Evolutionary conservation across 768 basidiomycete genomes (phyloP), one percentile per base, ranked within the genome.

Genomic region (Pulveroboletus sp.): DNA sequence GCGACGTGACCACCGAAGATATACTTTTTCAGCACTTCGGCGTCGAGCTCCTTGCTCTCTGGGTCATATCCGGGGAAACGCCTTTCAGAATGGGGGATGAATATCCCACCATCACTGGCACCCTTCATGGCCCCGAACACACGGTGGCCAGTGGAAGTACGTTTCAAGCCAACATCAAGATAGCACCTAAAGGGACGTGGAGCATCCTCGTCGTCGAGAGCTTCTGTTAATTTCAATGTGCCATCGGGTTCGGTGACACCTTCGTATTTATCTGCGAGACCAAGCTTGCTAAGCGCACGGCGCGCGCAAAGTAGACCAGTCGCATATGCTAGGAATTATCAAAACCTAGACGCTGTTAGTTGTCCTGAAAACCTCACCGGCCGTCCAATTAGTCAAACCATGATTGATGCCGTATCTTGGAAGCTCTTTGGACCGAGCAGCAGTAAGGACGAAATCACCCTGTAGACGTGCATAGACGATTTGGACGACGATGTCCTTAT

Each of bases 111-210:
- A 64, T 99, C 96, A 45, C 85, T 87, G 14, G 96, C 96, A 67
- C 96, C 96, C 78, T 99, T 98, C 81, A 98, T 82, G 52, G 95
- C 96, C 72, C 92, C 96, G 66, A 99, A 99, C 39, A 99, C 82
- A 69, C 96, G 93, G 56, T 90, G 86, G 65, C 96, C 96, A 43
- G 96, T 98, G 47, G 95, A 94, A 39, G 96, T 99, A 63, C 94
- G 91, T 74, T 85, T 93, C 65, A 99, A 81, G 73, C 96, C 96
- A 70, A 96, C 95, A 69, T 98, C 96, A 64, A 99, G 92, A 80
- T 89, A 99, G 66, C 81, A 83, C 75, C 97, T 99, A 85, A 99
- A 99, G n/a, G 96, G 96, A 50, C 94, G 83, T 41, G 95, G 94
- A 43, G 90, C 91, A 64, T 93, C 93, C 50, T 97, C 93, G 10